These are phyloP conservation scores for Pterocarpus macrocarpus DNA, from an alignment of 306 rosid genomes.

Conservation along the genomic window DNA sequence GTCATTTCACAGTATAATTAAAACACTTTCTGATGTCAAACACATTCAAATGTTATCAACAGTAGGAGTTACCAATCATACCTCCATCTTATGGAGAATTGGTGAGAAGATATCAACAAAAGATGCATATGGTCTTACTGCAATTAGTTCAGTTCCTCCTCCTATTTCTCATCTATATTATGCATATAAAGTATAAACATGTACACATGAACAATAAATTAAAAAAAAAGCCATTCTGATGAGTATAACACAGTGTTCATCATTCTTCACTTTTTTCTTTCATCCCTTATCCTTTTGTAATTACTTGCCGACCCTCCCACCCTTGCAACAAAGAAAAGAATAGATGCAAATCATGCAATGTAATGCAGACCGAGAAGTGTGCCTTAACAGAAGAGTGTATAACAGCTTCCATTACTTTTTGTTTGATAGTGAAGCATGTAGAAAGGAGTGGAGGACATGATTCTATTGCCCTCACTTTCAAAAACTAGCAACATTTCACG, in stretches of 20 bases:
- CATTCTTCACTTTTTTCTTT: too few species aligned
- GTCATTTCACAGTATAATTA: neutral
- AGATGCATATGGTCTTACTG: neutral
- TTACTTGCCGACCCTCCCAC: too few species aligned
- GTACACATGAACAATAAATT: neutral
- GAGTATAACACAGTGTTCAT: too few species aligned
- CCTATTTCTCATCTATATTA: neutral
- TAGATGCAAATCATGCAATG: neutral
- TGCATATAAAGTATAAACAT: neutral
- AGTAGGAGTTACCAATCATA: neutral
- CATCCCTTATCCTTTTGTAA: too few species aligned
- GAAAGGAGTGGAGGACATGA: neutral
- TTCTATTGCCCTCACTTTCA: neutral
- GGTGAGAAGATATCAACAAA: too few species aligned
- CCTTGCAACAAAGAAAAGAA: neutral
- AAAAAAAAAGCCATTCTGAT: too few species aligned
- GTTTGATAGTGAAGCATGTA: constrained; percentile 12
- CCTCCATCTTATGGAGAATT: neutral
- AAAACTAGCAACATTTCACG: neutral
- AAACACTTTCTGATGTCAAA: neutral
- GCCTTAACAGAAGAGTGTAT: constrained; percentile 13
- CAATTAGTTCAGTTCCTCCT: neutral
- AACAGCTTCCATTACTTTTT: neutral
- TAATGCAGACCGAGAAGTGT: neutral
- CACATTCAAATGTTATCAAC: neutral